Conservation (phyloP, 2,329 filamentous ascomycete species). For the Stemphylium beticola region DNA sequence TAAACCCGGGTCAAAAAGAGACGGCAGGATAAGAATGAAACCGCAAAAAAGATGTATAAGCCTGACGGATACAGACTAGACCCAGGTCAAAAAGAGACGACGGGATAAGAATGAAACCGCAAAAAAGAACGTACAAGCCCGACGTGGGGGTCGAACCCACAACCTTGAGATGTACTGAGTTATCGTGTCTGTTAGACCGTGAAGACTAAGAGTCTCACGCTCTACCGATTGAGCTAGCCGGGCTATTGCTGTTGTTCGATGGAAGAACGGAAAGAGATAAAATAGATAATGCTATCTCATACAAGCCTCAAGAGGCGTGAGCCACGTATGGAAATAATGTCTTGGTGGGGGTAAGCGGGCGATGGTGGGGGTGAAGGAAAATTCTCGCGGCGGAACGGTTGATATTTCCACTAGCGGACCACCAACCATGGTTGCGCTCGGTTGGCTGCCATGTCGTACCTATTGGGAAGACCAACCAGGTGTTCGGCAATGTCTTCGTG, state of each 20-base stretch:
- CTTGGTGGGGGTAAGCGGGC: not conserved
- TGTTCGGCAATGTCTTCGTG: not conserved
- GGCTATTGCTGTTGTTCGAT: conserved; percentile 22
- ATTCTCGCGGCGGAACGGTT: not conserved
- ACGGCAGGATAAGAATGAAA: too few species aligned
- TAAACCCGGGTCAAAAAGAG: too few species aligned
- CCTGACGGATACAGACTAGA: too few species aligned
- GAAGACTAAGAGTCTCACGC: conserved; percentile 49
- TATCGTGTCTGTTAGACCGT: conserved; percentile 28
- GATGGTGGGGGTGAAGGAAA: conserved; percentile 1
- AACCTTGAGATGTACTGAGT: conserved; percentile 17
- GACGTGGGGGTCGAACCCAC: conserved; percentile 19
- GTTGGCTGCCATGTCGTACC: not conserved
- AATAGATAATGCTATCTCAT: not conserved
- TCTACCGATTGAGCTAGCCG: conserved; percentile 49
- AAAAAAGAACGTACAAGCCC: conserved; percentile 5
- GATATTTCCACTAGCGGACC: conserved; percentile 1
- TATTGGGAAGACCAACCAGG: not conserved
- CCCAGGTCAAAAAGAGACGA: too few species aligned
- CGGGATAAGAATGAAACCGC: too few species aligned
- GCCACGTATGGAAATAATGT: not conserved
- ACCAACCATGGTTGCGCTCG: not conserved
- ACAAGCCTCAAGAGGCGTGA: not conserved
- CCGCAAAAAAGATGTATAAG: too few species aligned
- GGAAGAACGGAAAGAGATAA: not conserved